These are phyloP conservation scores for Hura crepitans DNA, from an alignment of 441 rosid species.

Conservation along the genomic window DNA sequence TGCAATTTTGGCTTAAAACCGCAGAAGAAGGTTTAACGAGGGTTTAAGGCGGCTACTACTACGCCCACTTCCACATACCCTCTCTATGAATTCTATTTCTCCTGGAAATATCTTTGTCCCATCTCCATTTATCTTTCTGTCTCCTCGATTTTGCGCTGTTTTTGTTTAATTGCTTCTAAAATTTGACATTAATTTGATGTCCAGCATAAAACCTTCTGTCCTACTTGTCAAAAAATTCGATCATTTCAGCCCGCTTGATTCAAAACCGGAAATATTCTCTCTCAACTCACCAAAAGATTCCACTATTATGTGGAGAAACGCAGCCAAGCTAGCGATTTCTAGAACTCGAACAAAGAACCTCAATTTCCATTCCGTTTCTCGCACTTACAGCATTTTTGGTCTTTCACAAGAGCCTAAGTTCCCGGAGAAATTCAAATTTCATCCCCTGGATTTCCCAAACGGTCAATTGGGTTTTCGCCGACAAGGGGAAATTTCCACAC, in stretches of 20 bases:
- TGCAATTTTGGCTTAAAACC: too few relatives aligned
- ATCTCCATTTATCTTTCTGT: neutral
- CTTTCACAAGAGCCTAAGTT: constrained; percentile 25
- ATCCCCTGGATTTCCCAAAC: constrained; percentile 26
- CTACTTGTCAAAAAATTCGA: constrained; percentile 31
- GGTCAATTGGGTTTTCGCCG: constrained; percentile 30
- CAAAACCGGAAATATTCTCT: constrained; percentile 26
- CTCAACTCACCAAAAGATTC: constrained; percentile 30
- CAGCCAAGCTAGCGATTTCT: constrained; percentile 54
- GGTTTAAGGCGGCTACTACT: constrained; percentile 59
- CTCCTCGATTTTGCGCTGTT: neutral
- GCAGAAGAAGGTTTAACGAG: constrained; percentile 52
- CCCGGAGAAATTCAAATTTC: constrained; percentile 20
- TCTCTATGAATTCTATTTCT: constrained; percentile 21
- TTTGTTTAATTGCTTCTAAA: neutral
- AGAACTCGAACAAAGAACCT: constrained; percentile 25
- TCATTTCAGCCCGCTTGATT: constrained; percentile 29
- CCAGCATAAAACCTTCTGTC: constrained; percentile 36
- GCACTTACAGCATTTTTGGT: constrained; percentile 34
- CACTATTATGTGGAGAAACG: constrained; percentile 79
- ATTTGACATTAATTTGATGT: constrained; percentile 46
- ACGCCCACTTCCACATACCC: neutral
- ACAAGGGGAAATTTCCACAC: constrained; percentile 27
- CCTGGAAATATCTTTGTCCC: constrained; percentile 10
- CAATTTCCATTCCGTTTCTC: constrained; percentile 17